Evolutionary conservation across 495 filamentous ascomycete species (phyloP).

Genomic region (Xylaria castorea): DNA sequence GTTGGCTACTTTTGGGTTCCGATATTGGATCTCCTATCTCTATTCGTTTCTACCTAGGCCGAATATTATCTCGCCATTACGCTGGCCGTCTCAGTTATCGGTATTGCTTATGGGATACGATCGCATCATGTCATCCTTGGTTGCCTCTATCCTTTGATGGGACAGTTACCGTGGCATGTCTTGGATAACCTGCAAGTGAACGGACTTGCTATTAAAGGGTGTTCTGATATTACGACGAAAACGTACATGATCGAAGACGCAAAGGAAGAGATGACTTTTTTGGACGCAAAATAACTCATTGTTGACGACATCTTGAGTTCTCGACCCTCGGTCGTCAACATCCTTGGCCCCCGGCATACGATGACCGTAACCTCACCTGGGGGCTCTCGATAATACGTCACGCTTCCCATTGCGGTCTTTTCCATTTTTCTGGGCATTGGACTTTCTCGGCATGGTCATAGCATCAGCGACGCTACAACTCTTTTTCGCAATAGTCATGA

Average conservation of each 20-base stretch:
- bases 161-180: slow-evolving; percentile 1
- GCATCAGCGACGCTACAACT: slow-evolving; percentile 14
- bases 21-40: slow-evolving; percentile 56
- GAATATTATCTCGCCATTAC: slow-evolving; percentile 44
- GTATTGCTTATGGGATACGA: slow-evolving; percentile 56
- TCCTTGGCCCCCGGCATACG: background rate
- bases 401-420: background rate
- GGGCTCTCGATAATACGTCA: slow-evolving; percentile 1
- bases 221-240: slow-evolving; percentile 10
- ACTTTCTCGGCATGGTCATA: background rate
- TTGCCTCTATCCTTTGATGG: slow-evolving; percentile 43
- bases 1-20: slow-evolving; percentile 52
- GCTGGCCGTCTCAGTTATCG: slow-evolving; percentile 55
- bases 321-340: background rate
- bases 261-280: background rate
- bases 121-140: slow-evolving; percentile 53
- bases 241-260: slow-evolving; percentile 20
- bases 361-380: slow-evolving; percentile 13
- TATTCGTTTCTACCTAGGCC: slow-evolving; percentile 57
- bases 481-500: slow-evolving; percentile 15
- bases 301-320: background rate
- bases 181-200: background rate
- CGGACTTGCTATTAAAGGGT: background rate
- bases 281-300: background rate
- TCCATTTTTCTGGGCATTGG: slow-evolving; percentile 11